Conservation (phyloP, 306 rosid species). For the Luffa aegyptiaca region DNA sequence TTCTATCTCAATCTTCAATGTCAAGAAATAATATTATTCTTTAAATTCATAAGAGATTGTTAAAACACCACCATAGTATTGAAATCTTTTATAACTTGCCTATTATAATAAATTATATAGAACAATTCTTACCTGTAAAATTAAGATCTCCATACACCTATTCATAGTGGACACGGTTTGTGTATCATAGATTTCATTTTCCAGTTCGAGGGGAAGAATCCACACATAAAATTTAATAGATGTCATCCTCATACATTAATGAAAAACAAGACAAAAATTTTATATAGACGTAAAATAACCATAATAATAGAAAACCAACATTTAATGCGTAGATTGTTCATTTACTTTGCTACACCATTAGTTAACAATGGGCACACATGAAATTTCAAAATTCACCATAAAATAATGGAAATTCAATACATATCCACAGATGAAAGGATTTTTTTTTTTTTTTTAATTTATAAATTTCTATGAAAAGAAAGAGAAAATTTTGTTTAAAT, state of each 20-base stretch:
- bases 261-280: not conserved
- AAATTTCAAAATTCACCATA: not conserved
- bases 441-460: not conserved
- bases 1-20: not conserved
- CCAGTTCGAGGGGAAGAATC: not conserved
- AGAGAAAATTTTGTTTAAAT: not conserved
- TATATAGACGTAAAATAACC: not conserved
- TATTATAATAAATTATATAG: too few species aligned
- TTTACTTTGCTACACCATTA: not conserved
- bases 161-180: not conserved
- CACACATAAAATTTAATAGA: not conserved
- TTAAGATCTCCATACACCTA: not conserved
- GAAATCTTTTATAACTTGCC: not conserved
- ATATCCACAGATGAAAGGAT: not conserved
- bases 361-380: not conserved
- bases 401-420: too few species aligned
- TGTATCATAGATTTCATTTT: not conserved
- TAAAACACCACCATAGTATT: not conserved
- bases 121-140: not conserved
- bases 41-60: too few species aligned
- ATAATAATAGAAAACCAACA: not conserved
- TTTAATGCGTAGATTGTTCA: not conserved
- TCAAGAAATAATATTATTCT: too few species aligned
- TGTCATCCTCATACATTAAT: not conserved
- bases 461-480: not conserved